Conservation (phyloP, 768 basidiomycete species). For the Tricholoma terreum region DNA sequence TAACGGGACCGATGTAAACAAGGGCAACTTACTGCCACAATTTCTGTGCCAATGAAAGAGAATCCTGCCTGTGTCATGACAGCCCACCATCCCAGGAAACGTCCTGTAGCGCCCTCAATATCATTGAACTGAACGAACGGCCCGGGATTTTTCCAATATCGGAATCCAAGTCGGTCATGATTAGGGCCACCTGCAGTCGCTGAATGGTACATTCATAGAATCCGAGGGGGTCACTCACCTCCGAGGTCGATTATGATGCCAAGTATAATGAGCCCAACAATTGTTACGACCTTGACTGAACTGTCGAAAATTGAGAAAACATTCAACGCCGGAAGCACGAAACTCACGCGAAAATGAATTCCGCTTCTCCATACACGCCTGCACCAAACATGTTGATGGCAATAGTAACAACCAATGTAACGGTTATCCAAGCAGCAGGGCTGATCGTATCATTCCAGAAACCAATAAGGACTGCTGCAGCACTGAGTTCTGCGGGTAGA, state of each 20-base stretch:
- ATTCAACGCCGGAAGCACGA: slow-evolving; percentile 28
- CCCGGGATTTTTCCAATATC: slow-evolving; percentile 88
- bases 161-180: slow-evolving; percentile 70
- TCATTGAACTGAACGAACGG: slow-evolving; percentile 72
- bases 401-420: slow-evolving; percentile 74
- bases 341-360: slow-evolving; percentile 80
- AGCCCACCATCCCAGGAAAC: slow-evolving; percentile 61
- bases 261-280: slow-evolving; percentile 67
- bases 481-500: slow-evolving; percentile 70
- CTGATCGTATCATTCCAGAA: slow-evolving; percentile 61
- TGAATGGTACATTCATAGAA: neutral
- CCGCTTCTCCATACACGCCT: slow-evolving; percentile 79
- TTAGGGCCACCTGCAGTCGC: slow-evolving; percentile 64
- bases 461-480: slow-evolving; percentile 72
- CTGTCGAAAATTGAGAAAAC: slow-evolving; percentile 23
- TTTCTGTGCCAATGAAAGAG: slow-evolving; percentile 91
- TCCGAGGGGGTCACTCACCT: slow-evolving; percentile 27
- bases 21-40: slow-evolving; percentile 69
- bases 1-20: neutral
- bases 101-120: slow-evolving; percentile 68
- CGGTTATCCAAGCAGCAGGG: slow-evolving; percentile 76
- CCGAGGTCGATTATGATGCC: slow-evolving; percentile 82
- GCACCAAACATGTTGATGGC: slow-evolving; percentile 75
- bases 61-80: slow-evolving; percentile 85
- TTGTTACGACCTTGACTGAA: slow-evolving; percentile 88